These are phyloP conservation scores for Leccinum uliginosum DNA, from an alignment of 768 basidiomycete species.

Conservation along the genomic window DNA sequence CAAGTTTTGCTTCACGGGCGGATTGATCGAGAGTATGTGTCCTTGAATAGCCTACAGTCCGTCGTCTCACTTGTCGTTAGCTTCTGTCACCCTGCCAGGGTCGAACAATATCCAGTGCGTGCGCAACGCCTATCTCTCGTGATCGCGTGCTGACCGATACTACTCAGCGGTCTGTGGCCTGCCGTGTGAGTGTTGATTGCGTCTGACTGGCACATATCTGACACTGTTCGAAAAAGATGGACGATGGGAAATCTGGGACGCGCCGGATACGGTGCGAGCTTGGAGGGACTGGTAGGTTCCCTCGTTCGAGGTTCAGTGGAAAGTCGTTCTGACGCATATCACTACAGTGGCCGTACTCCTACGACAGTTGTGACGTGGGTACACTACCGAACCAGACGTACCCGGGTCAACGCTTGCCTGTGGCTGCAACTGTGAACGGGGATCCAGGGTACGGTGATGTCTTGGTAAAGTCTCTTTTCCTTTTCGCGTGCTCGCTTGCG, in stretches of 20 bases:
- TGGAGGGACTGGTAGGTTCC: slow-evolving; percentile 56
- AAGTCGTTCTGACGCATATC: slow-evolving; percentile 1
- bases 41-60: not conserved
- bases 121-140: not conserved
- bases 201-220: not conserved
- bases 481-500: not conserved
- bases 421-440: slow-evolving; percentile 38
- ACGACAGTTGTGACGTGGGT: slow-evolving; percentile 69
- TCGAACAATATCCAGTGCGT: slow-evolving; percentile 35
- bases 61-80: slow-evolving; percentile 16
- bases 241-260: slow-evolving; percentile 51
- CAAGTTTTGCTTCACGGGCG: slow-evolving; percentile 81
- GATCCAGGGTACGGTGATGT: slow-evolving; percentile 31
- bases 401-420: slow-evolving; percentile 40
- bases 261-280: slow-evolving; percentile 52
- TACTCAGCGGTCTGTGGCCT: slow-evolving; percentile 42
- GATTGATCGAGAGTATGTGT: slow-evolving; percentile 50
- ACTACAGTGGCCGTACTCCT: slow-evolving; percentile 48
- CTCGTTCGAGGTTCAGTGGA: slow-evolving; percentile 11
- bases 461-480: slow-evolving; percentile 15
- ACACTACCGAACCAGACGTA: slow-evolving; percentile 73
- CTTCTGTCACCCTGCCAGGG: slow-evolving; percentile 40
- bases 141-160: slow-evolving; percentile 4
- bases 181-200: slow-evolving; percentile 33
- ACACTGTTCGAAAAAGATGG: slow-evolving; percentile 33